phyloP scores from a whole-genome alignment of 1,139 yeast genomes.

The Protomyces macrosporus region DNA sequence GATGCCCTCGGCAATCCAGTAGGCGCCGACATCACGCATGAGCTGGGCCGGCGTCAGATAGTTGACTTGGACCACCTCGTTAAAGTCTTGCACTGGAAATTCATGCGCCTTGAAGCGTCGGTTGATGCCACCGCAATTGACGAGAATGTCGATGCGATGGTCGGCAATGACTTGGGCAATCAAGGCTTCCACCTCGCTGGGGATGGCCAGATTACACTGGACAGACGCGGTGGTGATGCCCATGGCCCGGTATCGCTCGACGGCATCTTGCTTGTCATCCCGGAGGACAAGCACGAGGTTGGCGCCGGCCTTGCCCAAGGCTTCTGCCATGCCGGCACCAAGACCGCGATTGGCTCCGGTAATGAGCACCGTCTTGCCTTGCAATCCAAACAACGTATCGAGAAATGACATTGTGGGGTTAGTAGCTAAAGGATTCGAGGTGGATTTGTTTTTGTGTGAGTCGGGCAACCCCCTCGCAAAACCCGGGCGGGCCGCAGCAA shows the following conservation, averaged over 20 bases:
- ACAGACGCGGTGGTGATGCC: constrained; percentile 37
- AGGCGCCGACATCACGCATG: constrained; percentile 46
- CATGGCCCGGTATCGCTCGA: constrained; percentile 28
- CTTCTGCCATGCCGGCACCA: constrained; percentile 44
- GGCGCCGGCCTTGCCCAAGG: constrained; percentile 46
- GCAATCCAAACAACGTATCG: constrained; percentile 31
- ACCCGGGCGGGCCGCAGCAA: neutral
- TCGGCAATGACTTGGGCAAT: constrained; percentile 36
- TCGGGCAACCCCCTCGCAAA: neutral
- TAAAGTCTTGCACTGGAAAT: constrained; percentile 44
- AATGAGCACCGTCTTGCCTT: constrained; percentile 43
- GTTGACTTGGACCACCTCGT: constrained; percentile 49
- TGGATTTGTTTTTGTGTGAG: neutral
- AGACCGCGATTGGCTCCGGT: constrained; percentile 48
- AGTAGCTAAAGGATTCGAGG: neutral
- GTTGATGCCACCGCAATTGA: constrained; percentile 55
- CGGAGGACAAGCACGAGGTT: constrained; percentile 37
- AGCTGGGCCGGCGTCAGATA: constrained; percentile 47
- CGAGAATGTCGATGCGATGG: constrained; percentile 46
- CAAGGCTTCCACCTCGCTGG: constrained; percentile 37
- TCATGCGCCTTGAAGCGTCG: constrained; percentile 41
- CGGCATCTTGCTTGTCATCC: constrained; percentile 17
- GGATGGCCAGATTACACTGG: constrained; percentile 36
- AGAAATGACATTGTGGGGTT: neutral
- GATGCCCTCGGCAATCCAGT: constrained; percentile 46